phyloP scores from a whole-genome alignment of 2,329 filamentous ascomycete species.

The Fusarium sp. region DNA sequence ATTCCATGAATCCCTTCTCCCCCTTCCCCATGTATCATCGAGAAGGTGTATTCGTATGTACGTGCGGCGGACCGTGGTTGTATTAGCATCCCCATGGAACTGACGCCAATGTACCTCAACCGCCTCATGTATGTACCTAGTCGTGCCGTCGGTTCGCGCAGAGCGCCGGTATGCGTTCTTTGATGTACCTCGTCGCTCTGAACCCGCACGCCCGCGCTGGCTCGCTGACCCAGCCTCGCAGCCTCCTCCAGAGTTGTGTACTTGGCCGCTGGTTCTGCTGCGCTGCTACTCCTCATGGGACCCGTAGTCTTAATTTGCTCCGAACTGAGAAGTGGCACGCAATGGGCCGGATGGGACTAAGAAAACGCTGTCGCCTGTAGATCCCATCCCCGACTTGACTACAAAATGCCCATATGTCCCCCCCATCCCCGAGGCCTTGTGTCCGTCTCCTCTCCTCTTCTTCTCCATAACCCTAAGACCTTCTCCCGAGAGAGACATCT shows the following conservation, averaged over 20 bases:
- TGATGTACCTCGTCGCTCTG: conserved; percentile 38
- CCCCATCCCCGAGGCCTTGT: conserved; percentile 30
- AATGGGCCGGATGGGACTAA: conserved; percentile 20
- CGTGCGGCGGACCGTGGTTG: conserved; percentile 20
- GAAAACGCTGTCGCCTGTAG: conserved; percentile 34
- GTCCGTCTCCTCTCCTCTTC: conserved; percentile 27
- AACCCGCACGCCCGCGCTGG: conserved; percentile 18
- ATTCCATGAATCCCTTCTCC: conserved; percentile 16
- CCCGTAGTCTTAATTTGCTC: conserved; percentile 31
- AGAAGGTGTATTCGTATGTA: not conserved
- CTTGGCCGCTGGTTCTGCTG: conserved; percentile 5
- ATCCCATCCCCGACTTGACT: conserved; percentile 38
- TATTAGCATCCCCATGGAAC: conserved; percentile 33
- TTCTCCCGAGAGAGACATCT: conserved; percentile 10
- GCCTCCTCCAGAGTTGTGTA: conserved; percentile 11
- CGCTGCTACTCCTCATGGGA: conserved; percentile 28
- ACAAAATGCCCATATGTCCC: conserved; percentile 42
- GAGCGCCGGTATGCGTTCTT: conserved; percentile 21
- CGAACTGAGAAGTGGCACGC: conserved; percentile 23
- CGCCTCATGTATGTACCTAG: conserved; percentile 31
- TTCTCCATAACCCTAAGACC: conserved; percentile 25
- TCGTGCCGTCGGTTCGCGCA: conserved; percentile 29
- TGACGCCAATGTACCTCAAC: conserved; percentile 30
- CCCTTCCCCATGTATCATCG: conserved; percentile 32
- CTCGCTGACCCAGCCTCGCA: conserved; percentile 29